Conservation (phyloP, 108 stramenopile species). For the Pelagomonas calceolata region DNA sequence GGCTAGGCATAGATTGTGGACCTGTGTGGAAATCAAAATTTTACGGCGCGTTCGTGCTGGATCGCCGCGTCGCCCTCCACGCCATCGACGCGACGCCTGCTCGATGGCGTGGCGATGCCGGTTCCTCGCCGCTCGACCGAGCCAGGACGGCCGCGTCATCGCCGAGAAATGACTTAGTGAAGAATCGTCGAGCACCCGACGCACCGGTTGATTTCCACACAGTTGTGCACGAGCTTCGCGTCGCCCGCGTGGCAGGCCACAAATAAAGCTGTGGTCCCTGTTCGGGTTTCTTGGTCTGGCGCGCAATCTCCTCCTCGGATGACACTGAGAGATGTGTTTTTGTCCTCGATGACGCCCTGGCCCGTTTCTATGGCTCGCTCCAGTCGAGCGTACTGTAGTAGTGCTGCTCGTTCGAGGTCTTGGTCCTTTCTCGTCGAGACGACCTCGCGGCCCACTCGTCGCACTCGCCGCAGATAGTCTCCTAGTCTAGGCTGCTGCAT, state of each 20-base stretch:
- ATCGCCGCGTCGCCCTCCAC: too few relatives aligned
- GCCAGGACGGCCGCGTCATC: too few relatives aligned
- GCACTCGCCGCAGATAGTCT: background rate
- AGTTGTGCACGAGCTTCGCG: slow-evolving; percentile 1
- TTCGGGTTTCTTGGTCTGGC: slow-evolving; percentile 23
- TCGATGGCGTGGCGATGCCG: too few relatives aligned
- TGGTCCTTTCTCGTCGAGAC: background rate
- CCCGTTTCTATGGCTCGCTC: background rate
- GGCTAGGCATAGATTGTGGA: slow-evolving; percentile 9
- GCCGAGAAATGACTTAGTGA: too few relatives aligned
- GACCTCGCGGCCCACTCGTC: background rate
- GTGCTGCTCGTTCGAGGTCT: background rate
- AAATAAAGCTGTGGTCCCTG: slow-evolving; percentile 23
- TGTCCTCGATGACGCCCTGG: background rate
- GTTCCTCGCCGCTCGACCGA: too few relatives aligned
- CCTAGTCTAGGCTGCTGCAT: background rate
- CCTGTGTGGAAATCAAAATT: too few relatives aligned
- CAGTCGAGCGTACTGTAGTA: background rate
- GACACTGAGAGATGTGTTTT: slow-evolving; percentile 1
- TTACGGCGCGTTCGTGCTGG: too few relatives aligned
- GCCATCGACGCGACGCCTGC: too few relatives aligned
- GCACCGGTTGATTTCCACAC: too few relatives aligned
- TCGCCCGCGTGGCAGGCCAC: slow-evolving; percentile 13
- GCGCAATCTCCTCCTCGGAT: slow-evolving; percentile 16
- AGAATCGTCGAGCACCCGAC: too few relatives aligned